Evolutionary conservation across 768 basidiomycete genomes (phyloP), one percentile per base, ranked within the genome.

Genomic region (Lentinula boryana): DNA sequence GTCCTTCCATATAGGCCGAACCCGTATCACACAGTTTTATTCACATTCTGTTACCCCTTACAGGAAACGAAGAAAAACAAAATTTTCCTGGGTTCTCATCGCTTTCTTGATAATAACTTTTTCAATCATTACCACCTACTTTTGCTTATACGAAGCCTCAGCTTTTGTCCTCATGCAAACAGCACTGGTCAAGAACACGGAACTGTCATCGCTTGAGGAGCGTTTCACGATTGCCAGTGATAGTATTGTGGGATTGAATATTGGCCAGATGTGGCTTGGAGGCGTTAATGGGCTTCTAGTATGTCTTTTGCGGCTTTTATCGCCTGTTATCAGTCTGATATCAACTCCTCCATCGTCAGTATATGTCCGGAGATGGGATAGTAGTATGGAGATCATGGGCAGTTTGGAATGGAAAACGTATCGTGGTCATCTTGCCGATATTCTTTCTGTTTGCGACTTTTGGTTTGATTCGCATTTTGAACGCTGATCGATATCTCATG

Each of bases 251-350:
- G 6, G n/a, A 8, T 18, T 56, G 35, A 12, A 12, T 41, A 56
- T 56, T 23, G 55, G 16, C 4, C 10, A 43, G n/a, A 23, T 56
- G 43, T 56, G 36, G 55, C 40, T 56, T 16, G 55, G 55, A 32
- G 55, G 55, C 40, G 55, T 56, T 12, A 56, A 56, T 56, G 55
- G 55, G 21, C 35, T 56, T 33, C 8, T 43, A 16, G 55, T 56
- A 32, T n/a, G 55, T 41, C 4, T 31, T 32, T 35, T 8, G 15
- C 31, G 15, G 27, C 55, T 32, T 12, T 32, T 13, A 8, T 18
- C 27, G 27, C 27, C 3, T 27, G 27, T 27, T 32, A 15, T 46
- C 2, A 31, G 33, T 7, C n/a, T 21, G 10, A 38, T 32, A 23
- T 36, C 15, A 18, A 8, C 21, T 1, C 40, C 15, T 41, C 15